Conservation (phyloP, 1,284 basidiomycete genomes). For the Puccinia horiana region DNA sequence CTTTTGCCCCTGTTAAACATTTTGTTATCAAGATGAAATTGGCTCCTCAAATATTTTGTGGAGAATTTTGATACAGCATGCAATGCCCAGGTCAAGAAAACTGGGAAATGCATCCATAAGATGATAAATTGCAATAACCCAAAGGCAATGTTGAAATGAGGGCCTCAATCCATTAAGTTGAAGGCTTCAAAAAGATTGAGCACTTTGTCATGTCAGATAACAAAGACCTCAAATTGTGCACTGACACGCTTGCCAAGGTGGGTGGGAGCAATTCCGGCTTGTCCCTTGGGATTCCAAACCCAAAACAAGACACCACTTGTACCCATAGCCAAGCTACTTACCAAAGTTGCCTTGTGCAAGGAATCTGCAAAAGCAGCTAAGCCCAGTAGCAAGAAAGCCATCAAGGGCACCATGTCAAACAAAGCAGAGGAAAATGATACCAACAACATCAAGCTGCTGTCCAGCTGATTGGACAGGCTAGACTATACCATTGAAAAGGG, state of each 20-base stretch:
- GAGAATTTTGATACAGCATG: not conserved
- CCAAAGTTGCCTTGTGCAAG: not conserved
- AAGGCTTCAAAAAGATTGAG: not conserved
- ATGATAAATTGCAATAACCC: not conserved
- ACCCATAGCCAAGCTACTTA: not conserved
- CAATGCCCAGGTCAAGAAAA: not conserved
- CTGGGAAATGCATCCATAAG: not conserved
- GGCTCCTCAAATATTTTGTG: not conserved
- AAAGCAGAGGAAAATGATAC: not conserved
- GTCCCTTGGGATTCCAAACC: not conserved
- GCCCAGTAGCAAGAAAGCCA: not conserved
- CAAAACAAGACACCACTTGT: not conserved
- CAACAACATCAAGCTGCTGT: not conserved
- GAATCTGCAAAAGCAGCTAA: not conserved
- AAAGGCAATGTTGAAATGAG: not conserved
- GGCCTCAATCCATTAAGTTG: not conserved
- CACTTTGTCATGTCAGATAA: not conserved
- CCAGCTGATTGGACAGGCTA: too few species aligned
- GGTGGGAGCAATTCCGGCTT: not conserved
- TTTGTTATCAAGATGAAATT: not conserved
- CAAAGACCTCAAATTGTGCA: not conserved
- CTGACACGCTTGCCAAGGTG: not conserved
- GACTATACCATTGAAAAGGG: too few species aligned
- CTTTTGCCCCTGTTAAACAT: not conserved
- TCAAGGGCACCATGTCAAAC: not conserved